Evolutionary conservation across 202 grass and related monocot species (phyloP), one percentile per base, ranked within the genome.

Genomic region (Hordeum pubiflorum): DNA sequence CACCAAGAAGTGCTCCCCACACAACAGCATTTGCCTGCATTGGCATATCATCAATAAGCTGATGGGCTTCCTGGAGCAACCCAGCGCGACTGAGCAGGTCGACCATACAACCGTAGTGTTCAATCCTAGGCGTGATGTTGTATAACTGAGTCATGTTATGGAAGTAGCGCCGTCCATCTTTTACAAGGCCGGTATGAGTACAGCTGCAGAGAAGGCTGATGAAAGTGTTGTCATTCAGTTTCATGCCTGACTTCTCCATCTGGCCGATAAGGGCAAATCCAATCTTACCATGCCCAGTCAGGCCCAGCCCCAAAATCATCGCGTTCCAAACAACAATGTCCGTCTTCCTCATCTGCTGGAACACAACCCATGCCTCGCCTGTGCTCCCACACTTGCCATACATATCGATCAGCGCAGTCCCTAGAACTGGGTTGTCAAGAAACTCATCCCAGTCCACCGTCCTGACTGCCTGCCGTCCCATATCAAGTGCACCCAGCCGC

Each of bases 321-420:
- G 91, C 84, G 55, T 93, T 97, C 90, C 90, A 97, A 46, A 86
- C 88, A 82, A 93, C 54, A 15, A 89, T 23, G 56, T 90, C 88
- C 23, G 72, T 93, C 71, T 72, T 86, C 44, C 67, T 79, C 82
- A 90, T 93, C 27, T 75, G 77, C 74, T 72, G 64, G 78, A 97
- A 97, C 12, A 97, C 78, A 2, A 6, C 3, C 88, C 81, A 89
- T 2, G 90, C 90, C 11, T 77, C 82, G 15, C 22, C 9, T 1
- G 55, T 79, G 72, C 79, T 84, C 64, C 91, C 86, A 33, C 91
- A 93, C 81, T 97, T 97, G 57, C 91, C 77, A 32, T 91, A 89
- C 91, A 93, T 97, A 81, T 92, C 84, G 4, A 97, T 93, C 31
- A 97, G 58, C 2, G 90, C 84, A 14, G 93, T 91, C 18, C 88